A percentile compares a stretch with the other conserved stretches of the same genome.
phyloP scores from a whole-genome alignment of 495 filamentous ascomycete species.

The Lindgomyces ingoldianus region DNA sequence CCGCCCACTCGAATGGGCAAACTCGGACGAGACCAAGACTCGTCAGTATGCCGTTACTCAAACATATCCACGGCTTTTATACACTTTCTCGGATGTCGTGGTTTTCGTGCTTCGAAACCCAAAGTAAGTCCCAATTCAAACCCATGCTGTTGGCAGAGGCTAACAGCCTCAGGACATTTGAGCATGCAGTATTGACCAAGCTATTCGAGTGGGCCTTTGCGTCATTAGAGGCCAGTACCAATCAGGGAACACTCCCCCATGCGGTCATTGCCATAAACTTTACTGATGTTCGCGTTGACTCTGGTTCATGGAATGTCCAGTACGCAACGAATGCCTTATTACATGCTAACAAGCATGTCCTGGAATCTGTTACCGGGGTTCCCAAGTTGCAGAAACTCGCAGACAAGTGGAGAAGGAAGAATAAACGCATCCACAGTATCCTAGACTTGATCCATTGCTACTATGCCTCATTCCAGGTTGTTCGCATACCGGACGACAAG shows the following conservation, averaged over 20 bases:
- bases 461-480: slow-evolving; percentile 39
- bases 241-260: slow-evolving; percentile 24
- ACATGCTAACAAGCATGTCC: neutral
- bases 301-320: neutral
- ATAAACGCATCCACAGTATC: slow-evolving; percentile 37
- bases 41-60: slow-evolving; percentile 39
- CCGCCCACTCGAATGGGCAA: slow-evolving; percentile 16
- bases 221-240: slow-evolving; percentile 33
- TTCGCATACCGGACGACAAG: slow-evolving; percentile 36
- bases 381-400: slow-evolving; percentile 11
- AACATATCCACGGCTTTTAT: slow-evolving; percentile 45
- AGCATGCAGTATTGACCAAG: slow-evolving; percentile 32
- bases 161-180: slow-evolving; percentile 33
- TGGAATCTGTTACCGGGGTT: neutral
- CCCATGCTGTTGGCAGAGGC: neutral
- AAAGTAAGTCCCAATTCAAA: slow-evolving; percentile 38
- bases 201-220: slow-evolving; percentile 43
- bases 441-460: slow-evolving; percentile 44
- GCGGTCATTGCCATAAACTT: slow-evolving; percentile 20
- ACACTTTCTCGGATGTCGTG: slow-evolving; percentile 57
- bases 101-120: slow-evolving; percentile 55
- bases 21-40: neutral
- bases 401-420: slow-evolving; percentile 11
- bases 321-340: slow-evolving; percentile 7
- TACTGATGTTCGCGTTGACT: neutral